Percentiles rank a stretch among this genome's conserved stretches.
These are phyloP conservation scores for Gentiana dahurica DNA, from an alignment of 257 asterid species.

Conservation along the genomic window DNA sequence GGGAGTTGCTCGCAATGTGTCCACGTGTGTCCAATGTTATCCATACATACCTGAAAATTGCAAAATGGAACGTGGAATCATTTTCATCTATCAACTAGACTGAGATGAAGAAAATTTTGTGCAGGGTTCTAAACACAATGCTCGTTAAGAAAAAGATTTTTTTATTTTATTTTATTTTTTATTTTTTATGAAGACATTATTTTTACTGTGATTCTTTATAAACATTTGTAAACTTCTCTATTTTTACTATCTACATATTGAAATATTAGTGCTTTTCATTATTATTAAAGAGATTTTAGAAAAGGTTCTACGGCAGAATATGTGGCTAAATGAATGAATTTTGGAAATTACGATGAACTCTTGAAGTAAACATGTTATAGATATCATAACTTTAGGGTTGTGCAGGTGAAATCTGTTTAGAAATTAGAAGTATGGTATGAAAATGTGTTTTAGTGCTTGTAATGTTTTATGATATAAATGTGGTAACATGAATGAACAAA, in stretches of 20 bases:
- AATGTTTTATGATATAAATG: neutral
- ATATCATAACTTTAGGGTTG: neutral
- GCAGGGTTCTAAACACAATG: neutral
- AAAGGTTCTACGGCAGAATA: neutral
- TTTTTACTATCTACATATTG: no score
- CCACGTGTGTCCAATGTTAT: constrained; percentile 43
- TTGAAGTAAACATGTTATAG: no score
- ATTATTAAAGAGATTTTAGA: neutral
- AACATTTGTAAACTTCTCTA: no score
- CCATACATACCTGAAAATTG: constrained; percentile 20
- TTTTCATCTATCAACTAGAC: neutral
- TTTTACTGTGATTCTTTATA: neutral
- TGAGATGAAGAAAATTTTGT: neutral
- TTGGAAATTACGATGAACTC: no score
- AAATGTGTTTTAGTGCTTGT: neutral
- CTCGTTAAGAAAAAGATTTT: no score
- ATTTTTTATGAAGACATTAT: neutral
- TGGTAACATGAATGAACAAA: neutral
- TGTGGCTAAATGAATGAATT: no score
- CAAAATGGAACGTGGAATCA: neutral
- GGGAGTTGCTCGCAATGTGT: constrained; percentile 31
- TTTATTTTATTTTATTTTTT: neutral
- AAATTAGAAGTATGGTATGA: constrained; percentile 8
- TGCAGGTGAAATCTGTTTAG: constrained; percentile 9
- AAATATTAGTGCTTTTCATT: no score